A percentile compares a stretch with the other conserved stretches of the same genome.
These are phyloP conservation scores for Phytopythium delawarense DNA, from an alignment of 352 stramenopile species.

Conservation along the genomic window DNA sequence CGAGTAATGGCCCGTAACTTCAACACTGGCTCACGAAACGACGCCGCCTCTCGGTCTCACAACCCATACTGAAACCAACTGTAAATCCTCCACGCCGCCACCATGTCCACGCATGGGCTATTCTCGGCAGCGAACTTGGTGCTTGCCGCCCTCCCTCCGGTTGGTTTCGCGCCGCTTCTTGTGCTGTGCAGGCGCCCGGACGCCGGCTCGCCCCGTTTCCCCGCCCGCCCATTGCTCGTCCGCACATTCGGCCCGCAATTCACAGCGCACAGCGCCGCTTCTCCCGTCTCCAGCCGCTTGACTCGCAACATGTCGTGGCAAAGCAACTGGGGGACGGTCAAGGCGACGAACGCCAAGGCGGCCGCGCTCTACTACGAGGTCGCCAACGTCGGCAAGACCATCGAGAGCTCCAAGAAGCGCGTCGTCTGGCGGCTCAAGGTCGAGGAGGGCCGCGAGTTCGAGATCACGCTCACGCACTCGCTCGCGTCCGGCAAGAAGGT, in stretches of 20 bases:
- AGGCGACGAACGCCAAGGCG: conserved; percentile 66
- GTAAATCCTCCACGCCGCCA: not conserved
- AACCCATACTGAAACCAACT: not conserved
- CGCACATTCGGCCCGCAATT: not conserved
- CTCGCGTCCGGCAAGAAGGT: conserved; percentile 80
- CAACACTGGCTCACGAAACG: not conserved
- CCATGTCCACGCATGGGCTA: not conserved
- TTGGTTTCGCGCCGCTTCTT: conserved; percentile 1
- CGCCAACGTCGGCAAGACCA: conserved; percentile 79
- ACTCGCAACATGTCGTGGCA: conserved; percentile 50
- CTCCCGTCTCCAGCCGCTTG: not conserved
- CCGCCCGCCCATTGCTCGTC: not conserved
- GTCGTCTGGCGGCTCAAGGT: conserved; percentile 81
- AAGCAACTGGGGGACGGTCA: conserved; percentile 63
- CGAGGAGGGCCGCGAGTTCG: conserved; percentile 73
- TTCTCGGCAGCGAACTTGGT: not conserved
- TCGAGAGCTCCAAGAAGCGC: conserved; percentile 84
- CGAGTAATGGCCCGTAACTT: not conserved
- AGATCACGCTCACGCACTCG: conserved; percentile 83
- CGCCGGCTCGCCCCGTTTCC: not conserved
- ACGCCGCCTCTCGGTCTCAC: not conserved
- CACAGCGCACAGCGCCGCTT: not conserved
- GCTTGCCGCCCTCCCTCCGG: not conserved
- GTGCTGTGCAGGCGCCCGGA: not conserved
- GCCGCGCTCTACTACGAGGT: conserved; percentile 75